phyloP scores from a whole-genome alignment of 208 protist species.

The Novymonas esmeraldas region DNA sequence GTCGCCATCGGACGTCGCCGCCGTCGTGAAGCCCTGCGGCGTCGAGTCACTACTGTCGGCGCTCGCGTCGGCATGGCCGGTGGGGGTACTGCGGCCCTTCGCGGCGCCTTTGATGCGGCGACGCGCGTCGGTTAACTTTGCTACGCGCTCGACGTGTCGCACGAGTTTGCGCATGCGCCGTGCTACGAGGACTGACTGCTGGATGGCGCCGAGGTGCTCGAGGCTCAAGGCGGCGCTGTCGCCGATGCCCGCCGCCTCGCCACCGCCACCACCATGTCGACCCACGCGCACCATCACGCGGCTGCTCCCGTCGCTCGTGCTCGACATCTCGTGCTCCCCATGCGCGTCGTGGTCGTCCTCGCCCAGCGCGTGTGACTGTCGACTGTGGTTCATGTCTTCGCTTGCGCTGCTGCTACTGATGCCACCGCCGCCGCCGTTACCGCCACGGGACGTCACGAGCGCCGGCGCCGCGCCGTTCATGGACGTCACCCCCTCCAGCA shows the following conservation, averaged over 20 bases:
- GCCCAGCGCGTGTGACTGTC: no score
- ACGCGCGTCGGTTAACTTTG: conserved; percentile 58
- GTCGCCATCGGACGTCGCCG: not conserved
- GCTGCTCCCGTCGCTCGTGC: conserved; percentile 14
- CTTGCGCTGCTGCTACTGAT: not conserved
- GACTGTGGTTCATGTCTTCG: not conserved
- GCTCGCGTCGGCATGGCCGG: no score
- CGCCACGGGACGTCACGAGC: conserved; percentile 5
- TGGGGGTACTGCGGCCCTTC: conserved; percentile 3
- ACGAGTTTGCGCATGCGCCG: conserved; percentile 86
- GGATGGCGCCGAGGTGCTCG: conserved; percentile 47
- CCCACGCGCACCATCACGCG: conserved; percentile 20
- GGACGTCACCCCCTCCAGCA: conserved; percentile 48
- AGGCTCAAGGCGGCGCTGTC: conserved; percentile 8
- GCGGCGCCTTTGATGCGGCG: conserved; percentile 34
- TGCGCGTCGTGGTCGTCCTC: conserved; percentile 1
- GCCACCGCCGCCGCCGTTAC: conserved; percentile 1
- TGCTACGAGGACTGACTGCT: conserved; percentile 81
- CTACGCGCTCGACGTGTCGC: conserved; percentile 69
- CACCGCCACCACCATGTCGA: not conserved
- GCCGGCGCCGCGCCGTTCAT: conserved; percentile 18
- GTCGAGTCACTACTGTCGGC: not conserved
- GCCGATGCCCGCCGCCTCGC: not conserved
- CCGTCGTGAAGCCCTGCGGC: not conserved
- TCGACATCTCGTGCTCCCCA: not conserved